Evolutionary conservation across 2,329 filamentous ascomycete species (phyloP), one percentile per base, ranked within the genome.

Genomic region (Xylaria sp.): DNA sequence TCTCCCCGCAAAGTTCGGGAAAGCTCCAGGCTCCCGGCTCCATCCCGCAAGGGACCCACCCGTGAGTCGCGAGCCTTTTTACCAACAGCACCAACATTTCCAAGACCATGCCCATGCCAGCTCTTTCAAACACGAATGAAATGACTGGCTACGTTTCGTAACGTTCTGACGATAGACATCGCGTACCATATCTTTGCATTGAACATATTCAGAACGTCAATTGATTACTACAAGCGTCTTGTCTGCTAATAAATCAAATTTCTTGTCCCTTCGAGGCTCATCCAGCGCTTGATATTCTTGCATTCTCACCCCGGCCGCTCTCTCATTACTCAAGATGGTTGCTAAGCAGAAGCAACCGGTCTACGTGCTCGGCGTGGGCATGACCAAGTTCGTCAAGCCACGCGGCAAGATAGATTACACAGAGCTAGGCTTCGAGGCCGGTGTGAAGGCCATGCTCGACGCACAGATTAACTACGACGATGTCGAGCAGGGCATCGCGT

Each of bases 381-480:
- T 97, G 91, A 97, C 93, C 78, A 96, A 96, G 78, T 97, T 97
- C 83, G 93, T 97, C 84, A 97, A 97, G 80, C 92, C 92, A 48
- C 86, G 92, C 59, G 91, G 91, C 73, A 93, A 93, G 74, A 90
- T 96, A 66, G 92, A 96, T 78, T 97, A 97, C 78, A 91, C 91
- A 6, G 92, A 96, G 73, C 86, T 97, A 23, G 92, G 92, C 59
- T 97, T 92, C 75, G 92, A 97, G 76, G 92, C 92, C 9, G 91
- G 91, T 67, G 81, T 94, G 73, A 96, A 96, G 76, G 91, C 91
- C 53, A 86, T 95, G 81, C 79, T 88, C 16, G 87, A 90, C 74
- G 91, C 91, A 1, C 88, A 95, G 64, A 91, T 97, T 81, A 95
- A 86, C 78, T 97, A 97, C 79, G 93, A 97, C 74, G 92, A 97